These are phyloP conservation scores for Leptographium wingfieldii DNA, from an alignment of 2,329 filamentous ascomycete species.

Conservation along the genomic window DNA sequence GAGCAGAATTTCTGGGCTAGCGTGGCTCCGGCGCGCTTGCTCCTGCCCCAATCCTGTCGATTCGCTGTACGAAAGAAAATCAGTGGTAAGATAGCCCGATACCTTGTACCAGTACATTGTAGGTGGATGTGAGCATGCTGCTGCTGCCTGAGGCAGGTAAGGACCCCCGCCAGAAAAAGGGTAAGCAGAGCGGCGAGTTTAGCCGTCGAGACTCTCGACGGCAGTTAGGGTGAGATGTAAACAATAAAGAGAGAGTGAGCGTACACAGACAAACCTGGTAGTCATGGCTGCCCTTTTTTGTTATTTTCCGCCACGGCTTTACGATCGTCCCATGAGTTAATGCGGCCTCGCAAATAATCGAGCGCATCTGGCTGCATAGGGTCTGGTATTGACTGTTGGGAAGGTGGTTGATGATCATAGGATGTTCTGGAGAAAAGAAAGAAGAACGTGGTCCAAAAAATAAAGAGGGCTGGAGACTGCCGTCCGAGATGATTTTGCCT, in stretches of 20 bases:
- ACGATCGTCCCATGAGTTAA: not conserved
- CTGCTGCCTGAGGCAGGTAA: conserved; percentile 1
- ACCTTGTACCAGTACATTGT: conserved; percentile 5
- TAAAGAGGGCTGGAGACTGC: not conserved
- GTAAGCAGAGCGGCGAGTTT: not conserved
- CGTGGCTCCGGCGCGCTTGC: conserved; percentile 11
- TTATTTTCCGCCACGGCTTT: not conserved
- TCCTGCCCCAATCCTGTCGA: conserved; percentile 3
- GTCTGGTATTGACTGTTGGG: not conserved
- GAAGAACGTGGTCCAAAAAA: not conserved
- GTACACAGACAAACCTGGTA: not conserved
- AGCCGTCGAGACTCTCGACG: not conserved
- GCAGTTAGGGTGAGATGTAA: not conserved
- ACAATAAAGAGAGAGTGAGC: not conserved
- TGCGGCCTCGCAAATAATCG: not conserved
- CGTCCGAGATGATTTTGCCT: not conserved
- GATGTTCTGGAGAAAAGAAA: not conserved
- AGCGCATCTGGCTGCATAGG: not conserved
- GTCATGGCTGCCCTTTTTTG: not conserved
- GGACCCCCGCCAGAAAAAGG: not conserved
- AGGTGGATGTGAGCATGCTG: not conserved
- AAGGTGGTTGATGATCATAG: not conserved
- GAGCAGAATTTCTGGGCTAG: conserved; percentile 8
- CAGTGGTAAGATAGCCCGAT: not conserved
- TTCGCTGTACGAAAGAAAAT: not conserved